phyloP scores from a whole-genome alignment of 768 basidiomycete genomes.

The Panaeolus papilionaceus region DNA sequence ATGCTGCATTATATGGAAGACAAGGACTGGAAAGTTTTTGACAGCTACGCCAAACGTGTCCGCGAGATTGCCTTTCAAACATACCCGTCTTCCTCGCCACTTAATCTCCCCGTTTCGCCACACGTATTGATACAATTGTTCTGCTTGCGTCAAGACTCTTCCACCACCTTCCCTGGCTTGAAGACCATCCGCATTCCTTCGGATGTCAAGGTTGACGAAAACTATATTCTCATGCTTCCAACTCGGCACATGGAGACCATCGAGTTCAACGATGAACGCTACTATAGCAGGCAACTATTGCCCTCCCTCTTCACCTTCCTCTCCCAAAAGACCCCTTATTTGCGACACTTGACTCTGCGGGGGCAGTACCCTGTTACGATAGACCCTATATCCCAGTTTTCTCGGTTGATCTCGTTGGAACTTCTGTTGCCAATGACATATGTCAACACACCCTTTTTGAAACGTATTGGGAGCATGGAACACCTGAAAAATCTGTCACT shows the following conservation, averaged over 20 bases:
- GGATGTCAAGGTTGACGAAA: neutral
- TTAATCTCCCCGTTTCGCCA: neutral
- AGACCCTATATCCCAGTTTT: neutral
- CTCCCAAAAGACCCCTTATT: neutral
- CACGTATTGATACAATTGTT: neutral
- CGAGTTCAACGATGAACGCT: neutral
- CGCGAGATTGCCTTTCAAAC: constrained; percentile 5
- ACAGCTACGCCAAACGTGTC: constrained; percentile 10
- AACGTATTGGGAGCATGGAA: neutral
- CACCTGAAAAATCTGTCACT: neutral
- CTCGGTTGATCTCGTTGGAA: neutral
- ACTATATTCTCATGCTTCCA: neutral
- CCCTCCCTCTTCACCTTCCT: neutral
- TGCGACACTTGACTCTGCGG: neutral
- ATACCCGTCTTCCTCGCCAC: too few species aligned
- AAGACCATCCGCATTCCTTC: too few species aligned
- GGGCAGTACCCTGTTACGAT: neutral
- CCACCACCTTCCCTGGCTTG: too few species aligned
- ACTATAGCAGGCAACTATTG: neutral
- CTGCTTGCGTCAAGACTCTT: too few species aligned
- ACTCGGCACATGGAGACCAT: neutral
- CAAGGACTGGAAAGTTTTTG: constrained; percentile 8
- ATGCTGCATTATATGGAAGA: neutral
- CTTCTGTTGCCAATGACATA: neutral
- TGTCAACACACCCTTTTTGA: neutral